phyloP scores from a whole-genome alignment of 257 asterid species.

The Anisodus acutangulus region DNA sequence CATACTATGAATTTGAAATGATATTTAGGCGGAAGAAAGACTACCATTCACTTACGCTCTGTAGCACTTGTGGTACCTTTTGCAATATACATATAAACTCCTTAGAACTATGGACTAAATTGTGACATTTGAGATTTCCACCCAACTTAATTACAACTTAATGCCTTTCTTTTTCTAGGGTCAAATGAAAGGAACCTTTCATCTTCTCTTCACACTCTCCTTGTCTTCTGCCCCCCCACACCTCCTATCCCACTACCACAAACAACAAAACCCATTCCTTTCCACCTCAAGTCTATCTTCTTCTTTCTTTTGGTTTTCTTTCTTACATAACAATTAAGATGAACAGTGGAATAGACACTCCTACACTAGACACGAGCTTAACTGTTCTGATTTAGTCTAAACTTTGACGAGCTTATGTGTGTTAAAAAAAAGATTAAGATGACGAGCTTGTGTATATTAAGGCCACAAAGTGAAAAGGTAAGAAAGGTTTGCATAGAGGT shows the following conservation, averaged over 20 bases:
- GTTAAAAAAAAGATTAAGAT: no score
- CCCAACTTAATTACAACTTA: constrained; percentile 11
- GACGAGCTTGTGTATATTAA: neutral
- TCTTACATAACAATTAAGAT: neutral
- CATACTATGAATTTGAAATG: neutral
- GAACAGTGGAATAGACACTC: neutral
- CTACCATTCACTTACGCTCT: neutral
- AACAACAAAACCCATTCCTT: neutral
- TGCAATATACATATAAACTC: neutral
- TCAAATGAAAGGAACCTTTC: neutral
- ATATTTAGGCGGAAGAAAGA: neutral
- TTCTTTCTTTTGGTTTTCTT: neutral
- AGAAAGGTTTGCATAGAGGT: constrained; percentile 13
- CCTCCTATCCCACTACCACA: neutral
- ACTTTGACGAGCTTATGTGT: neutral
- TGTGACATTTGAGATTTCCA: constrained; percentile 21
- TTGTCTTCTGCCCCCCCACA: neutral
- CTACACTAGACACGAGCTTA: neutral
- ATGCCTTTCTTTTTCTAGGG: neutral
- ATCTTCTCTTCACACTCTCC: neutral
- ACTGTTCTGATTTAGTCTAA: neutral
- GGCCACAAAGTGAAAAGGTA: neutral
- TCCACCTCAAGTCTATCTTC: neutral
- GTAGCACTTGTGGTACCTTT: no score
- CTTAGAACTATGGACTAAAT: neutral